A percentile compares a stretch with the other conserved stretches of the same genome.
Evolutionary conservation across 106 monocot species (phyloP).

Genomic region (Platanthera guangdongensis): DNA sequence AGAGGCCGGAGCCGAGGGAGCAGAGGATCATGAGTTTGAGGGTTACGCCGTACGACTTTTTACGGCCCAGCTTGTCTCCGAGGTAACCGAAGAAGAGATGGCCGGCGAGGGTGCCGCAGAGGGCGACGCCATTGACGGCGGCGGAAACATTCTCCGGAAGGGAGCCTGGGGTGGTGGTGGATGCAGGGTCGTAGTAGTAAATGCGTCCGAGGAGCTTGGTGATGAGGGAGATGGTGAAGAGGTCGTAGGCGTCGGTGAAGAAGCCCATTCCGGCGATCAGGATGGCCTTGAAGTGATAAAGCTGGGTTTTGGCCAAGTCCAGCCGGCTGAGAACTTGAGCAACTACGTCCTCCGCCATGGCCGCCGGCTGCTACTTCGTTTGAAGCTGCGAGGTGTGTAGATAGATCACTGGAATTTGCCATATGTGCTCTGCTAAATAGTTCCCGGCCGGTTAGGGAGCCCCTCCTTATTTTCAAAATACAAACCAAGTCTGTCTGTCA

Average conservation of each 20-base stretch:
- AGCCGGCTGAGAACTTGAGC: constrained; percentile 34
- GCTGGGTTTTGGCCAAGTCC: constrained; percentile 76
- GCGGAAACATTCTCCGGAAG: constrained; percentile 43
- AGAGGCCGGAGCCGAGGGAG: constrained; percentile 46
- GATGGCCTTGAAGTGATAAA: constrained; percentile 82
- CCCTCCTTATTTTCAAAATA: no score
- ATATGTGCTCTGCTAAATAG: no score
- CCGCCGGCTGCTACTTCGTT: neutral
- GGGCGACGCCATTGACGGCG: constrained; percentile 66
- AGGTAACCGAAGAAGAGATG: constrained; percentile 83
- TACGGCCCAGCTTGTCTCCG: constrained; percentile 65
- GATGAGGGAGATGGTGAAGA: constrained; percentile 86
- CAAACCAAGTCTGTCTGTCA: no score
- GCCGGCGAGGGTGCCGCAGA: constrained; percentile 63
- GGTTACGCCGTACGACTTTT: constrained; percentile 62
- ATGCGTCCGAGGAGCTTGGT: constrained; percentile 84
- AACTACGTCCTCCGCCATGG: constrained; percentile 9
- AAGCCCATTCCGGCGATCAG: constrained; percentile 90
- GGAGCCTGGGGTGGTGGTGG: constrained; percentile 21
- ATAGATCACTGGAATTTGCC: no score
- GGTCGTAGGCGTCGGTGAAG: constrained; percentile 97
- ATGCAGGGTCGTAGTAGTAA: constrained; percentile 23
- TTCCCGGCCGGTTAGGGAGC: no score
- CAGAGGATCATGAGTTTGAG: constrained; percentile 67
- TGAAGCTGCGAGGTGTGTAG: no score